Evolutionary conservation across 805 yeast genomes (phyloP).

Genomic region (Myxozyma geophila): DNA sequence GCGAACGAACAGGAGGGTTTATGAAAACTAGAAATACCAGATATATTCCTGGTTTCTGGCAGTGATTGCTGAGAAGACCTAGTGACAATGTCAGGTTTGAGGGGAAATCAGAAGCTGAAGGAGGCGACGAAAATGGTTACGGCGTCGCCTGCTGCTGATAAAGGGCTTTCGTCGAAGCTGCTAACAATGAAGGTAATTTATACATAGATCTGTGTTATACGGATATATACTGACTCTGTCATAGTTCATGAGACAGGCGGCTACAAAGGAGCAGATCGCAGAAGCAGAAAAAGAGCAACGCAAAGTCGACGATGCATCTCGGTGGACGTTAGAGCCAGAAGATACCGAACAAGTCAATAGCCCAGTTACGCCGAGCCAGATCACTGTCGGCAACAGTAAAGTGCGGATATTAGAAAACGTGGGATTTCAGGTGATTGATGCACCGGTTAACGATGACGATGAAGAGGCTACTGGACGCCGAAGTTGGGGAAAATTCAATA

Average conservation of each 20-base stretch:
- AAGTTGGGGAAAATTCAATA: slow-evolving; percentile 36
- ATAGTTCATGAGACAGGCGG: slow-evolving; percentile 42
- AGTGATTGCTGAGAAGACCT: neutral
- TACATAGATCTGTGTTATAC: neutral
- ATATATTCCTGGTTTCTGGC: neutral
- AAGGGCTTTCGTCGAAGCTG: slow-evolving; percentile 64
- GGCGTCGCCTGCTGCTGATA: slow-evolving; percentile 12
- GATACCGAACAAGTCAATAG: slow-evolving; percentile 8
- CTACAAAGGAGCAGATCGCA: slow-evolving; percentile 44
- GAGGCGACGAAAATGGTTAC: slow-evolving; percentile 11
- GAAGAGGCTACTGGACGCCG: slow-evolving; percentile 39
- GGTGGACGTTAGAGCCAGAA: slow-evolving; percentile 35
- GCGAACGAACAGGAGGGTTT: too few relatives aligned
- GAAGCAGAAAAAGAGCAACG: slow-evolving; percentile 39
- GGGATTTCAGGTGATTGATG: slow-evolving; percentile 32
- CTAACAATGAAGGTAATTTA: slow-evolving; percentile 74
- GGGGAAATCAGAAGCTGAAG: neutral
- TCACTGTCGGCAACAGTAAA: slow-evolving; percentile 4
- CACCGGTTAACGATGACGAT: slow-evolving; percentile 4
- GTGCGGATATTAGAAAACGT: slow-evolving; percentile 20
- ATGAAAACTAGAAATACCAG: too few relatives aligned
- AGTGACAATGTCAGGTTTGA: neutral
- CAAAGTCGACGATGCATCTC: slow-evolving; percentile 39
- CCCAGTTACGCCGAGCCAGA: neutral
- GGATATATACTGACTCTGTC: neutral